Conservation (phyloP, 208 protist species). For the Endotrypanum monterogeii region DNA sequence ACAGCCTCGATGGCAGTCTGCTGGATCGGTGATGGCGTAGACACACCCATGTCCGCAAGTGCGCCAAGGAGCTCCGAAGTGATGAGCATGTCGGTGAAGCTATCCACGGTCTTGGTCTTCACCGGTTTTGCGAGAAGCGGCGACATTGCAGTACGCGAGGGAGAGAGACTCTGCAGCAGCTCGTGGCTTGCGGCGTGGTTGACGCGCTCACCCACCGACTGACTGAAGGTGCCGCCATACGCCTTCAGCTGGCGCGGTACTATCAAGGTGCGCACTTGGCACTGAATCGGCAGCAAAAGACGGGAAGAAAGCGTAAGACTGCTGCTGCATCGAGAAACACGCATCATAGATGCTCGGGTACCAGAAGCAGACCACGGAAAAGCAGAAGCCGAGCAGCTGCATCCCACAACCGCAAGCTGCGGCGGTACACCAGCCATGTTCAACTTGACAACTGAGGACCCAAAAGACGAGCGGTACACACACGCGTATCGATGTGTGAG, state of each 20-base stretch:
- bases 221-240: conserved; percentile 78
- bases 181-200: conserved; percentile 56
- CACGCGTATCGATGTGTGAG: not conserved
- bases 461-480: not conserved
- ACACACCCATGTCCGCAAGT: conserved; percentile 44
- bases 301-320: not conserved
- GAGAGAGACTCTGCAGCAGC: conserved; percentile 69
- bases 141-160: conserved; percentile 43
- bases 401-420: not conserved
- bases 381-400: conserved; percentile 1
- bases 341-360: not conserved
- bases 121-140: conserved; percentile 61
- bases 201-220: conserved; percentile 66
- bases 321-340: not conserved
- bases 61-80: conserved; percentile 42
- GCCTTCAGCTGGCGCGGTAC: conserved; percentile 79
- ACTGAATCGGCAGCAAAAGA: conserved; percentile 12
- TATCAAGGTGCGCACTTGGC: conserved; percentile 46
- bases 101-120: conserved; percentile 65
- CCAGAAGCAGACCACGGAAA: not conserved
- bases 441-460: not conserved
- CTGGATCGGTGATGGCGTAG: conserved; percentile 82
- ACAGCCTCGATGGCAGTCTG: conserved; percentile 76
- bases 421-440: not conserved
- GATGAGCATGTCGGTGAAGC: conserved; percentile 70